phyloP scores from a whole-genome alignment of 352 stramenopile species.

The Phytophthora litchii region DNA sequence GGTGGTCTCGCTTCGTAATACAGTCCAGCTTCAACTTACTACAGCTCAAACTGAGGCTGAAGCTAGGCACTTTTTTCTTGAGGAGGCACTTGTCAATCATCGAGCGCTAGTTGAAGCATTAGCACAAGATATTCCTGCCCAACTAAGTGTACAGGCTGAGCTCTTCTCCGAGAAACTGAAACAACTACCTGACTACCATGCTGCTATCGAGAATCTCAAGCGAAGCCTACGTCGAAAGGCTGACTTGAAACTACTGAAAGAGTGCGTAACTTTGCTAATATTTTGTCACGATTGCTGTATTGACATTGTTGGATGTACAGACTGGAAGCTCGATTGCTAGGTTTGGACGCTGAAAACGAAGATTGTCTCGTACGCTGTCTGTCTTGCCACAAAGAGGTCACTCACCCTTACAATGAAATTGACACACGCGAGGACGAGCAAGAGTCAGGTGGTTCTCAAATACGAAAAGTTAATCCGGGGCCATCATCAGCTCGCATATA shows the following conservation, averaged over 20 bases:
- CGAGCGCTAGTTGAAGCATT: slow-evolving; percentile 38
- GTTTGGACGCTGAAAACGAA: slow-evolving; percentile 53
- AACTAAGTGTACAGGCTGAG: slow-evolving; percentile 33
- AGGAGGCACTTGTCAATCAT: slow-evolving; percentile 39
- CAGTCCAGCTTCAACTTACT: slow-evolving; percentile 45
- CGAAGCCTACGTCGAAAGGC: slow-evolving; percentile 57
- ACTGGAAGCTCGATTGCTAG: slow-evolving; percentile 57
- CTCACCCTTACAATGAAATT: slow-evolving; percentile 26
- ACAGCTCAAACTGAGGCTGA: slow-evolving; percentile 39
- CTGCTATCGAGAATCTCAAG: slow-evolving; percentile 51
- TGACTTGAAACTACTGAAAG: slow-evolving; percentile 66
- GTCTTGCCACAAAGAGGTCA: slow-evolving; percentile 74
- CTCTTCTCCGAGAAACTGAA: slow-evolving; percentile 54
- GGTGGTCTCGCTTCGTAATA: slow-evolving; percentile 35
- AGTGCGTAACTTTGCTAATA: slow-evolving; percentile 37
- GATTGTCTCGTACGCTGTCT: slow-evolving; percentile 74
- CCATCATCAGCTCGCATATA: slow-evolving; percentile 59
- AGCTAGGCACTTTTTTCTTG: slow-evolving; percentile 33
- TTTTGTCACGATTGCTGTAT: not conserved
- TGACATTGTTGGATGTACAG: slow-evolving; percentile 25
- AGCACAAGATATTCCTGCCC: slow-evolving; percentile 27
- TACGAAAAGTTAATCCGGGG: slow-evolving; percentile 61
- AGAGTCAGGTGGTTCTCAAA: slow-evolving; percentile 23
- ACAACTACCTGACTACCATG: slow-evolving; percentile 47
- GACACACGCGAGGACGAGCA: slow-evolving; percentile 24